phyloP scores from a whole-genome alignment of 352 stramenopile genomes.

The Pythium graminicola region DNA sequence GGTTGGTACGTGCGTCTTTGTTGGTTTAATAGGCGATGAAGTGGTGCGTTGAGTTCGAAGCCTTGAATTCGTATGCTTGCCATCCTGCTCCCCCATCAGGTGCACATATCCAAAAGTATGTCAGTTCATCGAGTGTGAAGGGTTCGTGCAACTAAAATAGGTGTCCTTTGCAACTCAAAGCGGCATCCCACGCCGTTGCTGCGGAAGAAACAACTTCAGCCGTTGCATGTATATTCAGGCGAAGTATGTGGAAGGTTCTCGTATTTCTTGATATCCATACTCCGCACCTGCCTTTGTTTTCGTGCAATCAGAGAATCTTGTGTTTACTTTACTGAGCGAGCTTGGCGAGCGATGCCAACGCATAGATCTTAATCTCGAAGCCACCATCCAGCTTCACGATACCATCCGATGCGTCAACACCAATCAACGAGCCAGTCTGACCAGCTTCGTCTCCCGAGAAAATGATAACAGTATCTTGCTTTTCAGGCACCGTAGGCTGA shows the following conservation, averaged over 20 bases:
- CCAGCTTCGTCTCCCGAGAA: constrained; percentile 80
- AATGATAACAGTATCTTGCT: constrained; percentile 85
- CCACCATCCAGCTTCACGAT: constrained; percentile 86
- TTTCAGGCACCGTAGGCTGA: constrained; percentile 74
- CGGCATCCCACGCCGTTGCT: background rate
- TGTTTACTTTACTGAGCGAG: constrained; percentile 60
- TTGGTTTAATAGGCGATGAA: background rate
- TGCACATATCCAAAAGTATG: constrained; percentile 14
- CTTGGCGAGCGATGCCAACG: constrained; percentile 75
- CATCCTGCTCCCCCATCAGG: constrained; percentile 15
- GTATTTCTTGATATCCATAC: constrained; percentile 2
- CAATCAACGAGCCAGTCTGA: constrained; percentile 78
- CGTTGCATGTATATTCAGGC: constrained; percentile 15
- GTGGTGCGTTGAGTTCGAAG: background rate
- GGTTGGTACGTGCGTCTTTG: background rate
- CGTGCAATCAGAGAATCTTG: background rate
- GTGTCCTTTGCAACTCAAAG: background rate
- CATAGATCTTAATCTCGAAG: constrained; percentile 89
- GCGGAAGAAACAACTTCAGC: constrained; percentile 5
- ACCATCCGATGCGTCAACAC: constrained; percentile 78
- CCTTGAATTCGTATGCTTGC: constrained; percentile 3
- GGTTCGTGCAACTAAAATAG: constrained; percentile 8
- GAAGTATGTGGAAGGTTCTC: background rate
- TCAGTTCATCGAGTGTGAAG: constrained; percentile 4
- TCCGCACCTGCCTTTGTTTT: background rate